Percentiles rank a stretch among this genome's conserved stretches.
phyloP scores from a whole-genome alignment of 805 yeast species.

The Ogataea kodamae region DNA sequence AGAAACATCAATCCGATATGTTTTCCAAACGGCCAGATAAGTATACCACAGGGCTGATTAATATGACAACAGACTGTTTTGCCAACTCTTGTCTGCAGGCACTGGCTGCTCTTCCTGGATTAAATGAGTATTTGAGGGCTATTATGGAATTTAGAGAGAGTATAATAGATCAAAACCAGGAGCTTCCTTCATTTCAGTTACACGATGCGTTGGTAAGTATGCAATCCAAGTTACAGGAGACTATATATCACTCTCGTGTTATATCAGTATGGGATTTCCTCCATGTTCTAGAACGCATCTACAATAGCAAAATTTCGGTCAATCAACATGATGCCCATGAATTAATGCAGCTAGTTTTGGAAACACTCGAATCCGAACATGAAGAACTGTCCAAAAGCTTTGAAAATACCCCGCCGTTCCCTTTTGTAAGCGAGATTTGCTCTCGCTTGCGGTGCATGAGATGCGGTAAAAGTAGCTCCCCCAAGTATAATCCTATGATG shows the following conservation, averaged over 20 bases:
- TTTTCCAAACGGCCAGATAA: slow-evolving; percentile 56
- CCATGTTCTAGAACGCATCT: slow-evolving; percentile 66
- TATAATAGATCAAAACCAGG: slow-evolving; percentile 1
- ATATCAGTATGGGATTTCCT: slow-evolving; percentile 78
- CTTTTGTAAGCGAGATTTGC: slow-evolving; percentile 65
- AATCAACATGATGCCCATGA: slow-evolving; percentile 97
- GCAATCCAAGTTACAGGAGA: slow-evolving; percentile 57
- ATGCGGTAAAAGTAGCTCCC: slow-evolving; percentile 62
- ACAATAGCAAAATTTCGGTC: slow-evolving; percentile 68
- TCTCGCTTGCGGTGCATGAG: slow-evolving; percentile 67
- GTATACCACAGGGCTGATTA: slow-evolving; percentile 77
- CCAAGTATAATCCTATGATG: slow-evolving; percentile 56
- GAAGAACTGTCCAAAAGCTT: slow-evolving; percentile 37
- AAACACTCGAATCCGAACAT: slow-evolving; percentile 70
- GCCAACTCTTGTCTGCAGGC: slow-evolving; percentile 89
- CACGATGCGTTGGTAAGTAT: slow-evolving; percentile 56
- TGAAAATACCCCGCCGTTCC: slow-evolving; percentile 54
- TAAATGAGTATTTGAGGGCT: slow-evolving; percentile 53
- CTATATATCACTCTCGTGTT: slow-evolving; percentile 49
- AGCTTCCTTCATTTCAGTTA: slow-evolving; percentile 43
- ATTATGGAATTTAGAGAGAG: slow-evolving; percentile 28
- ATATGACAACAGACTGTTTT: slow-evolving; percentile 85
- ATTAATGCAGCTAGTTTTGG: slow-evolving; percentile 73
- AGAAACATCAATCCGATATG: slow-evolving; percentile 12
- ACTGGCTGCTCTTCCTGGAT: slow-evolving; percentile 55